Conservation (phyloP, 495 filamentous ascomycete genomes). For the Halenospora varia region DNA sequence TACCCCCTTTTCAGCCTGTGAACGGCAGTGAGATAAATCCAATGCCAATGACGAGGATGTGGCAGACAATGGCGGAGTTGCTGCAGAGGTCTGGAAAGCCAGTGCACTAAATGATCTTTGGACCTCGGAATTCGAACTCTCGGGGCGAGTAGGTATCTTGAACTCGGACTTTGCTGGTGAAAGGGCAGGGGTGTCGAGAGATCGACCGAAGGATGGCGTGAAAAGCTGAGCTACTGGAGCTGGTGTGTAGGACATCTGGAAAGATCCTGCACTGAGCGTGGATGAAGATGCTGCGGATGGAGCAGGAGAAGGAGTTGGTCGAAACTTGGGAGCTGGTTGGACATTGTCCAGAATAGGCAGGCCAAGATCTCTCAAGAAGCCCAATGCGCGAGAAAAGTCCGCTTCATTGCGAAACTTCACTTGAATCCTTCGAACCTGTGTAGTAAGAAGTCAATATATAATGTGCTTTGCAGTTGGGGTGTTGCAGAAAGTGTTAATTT, state of each 20-base stretch:
- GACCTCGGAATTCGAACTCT: not conserved
- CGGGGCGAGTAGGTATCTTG: conserved; percentile 13
- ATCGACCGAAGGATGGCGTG: not conserved
- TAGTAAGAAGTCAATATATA: no score
- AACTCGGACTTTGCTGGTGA: conserved; percentile 13
- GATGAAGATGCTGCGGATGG: conserved; percentile 1
- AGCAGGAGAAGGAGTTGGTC: not conserved
- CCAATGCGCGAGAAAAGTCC: conserved; percentile 31
- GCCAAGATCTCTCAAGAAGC: conserved; percentile 28
- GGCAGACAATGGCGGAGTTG: not conserved
- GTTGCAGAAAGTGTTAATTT: no score
- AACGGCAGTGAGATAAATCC: conserved; percentile 1
- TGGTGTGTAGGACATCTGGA: not conserved
- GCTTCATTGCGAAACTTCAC: conserved; percentile 34
- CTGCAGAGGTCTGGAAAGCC: conserved; percentile 1
- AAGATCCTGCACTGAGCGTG: not conserved
- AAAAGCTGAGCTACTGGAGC: not conserved
- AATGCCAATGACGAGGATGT: not conserved
- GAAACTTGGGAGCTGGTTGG: not conserved
- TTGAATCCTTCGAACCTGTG: conserved; percentile 41
- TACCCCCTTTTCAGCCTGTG: conserved; percentile 14
- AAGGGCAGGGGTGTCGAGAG: not conserved
- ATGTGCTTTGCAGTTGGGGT: no score
- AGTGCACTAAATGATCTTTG: not conserved
- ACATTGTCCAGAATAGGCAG: conserved; percentile 23